Conservation (phyloP, 2,329 filamentous ascomycete genomes). For the Cladosporium phlei region DNA sequence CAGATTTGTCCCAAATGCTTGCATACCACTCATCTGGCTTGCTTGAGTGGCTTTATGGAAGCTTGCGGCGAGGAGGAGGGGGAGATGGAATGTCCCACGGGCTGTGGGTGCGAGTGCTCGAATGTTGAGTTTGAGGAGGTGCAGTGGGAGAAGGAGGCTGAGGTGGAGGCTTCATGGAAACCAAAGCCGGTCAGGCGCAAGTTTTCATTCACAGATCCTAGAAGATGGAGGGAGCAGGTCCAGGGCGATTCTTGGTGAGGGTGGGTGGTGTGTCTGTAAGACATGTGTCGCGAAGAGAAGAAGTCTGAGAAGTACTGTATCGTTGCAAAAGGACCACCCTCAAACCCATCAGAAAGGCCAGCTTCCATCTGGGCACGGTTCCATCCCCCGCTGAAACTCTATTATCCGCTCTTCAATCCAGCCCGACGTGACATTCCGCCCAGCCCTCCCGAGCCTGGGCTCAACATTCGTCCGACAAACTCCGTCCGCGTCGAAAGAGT, state of each 20-base stretch:
- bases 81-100: constrained; percentile 26
- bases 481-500: constrained; percentile 15
- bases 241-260: constrained; percentile 13
- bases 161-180: not conserved
- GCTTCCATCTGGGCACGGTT: not conserved
- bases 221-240: constrained; percentile 21
- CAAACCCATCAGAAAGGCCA: not conserved
- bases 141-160: not conserved
- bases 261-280: no score
- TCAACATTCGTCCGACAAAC: constrained; percentile 9
- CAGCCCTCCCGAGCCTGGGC: constrained; percentile 18
- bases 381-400: not conserved
- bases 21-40: constrained; percentile 26
- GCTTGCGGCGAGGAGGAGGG: constrained; percentile 11
- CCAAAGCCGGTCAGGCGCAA: constrained; percentile 18
- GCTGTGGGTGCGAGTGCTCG: constrained; percentile 30
- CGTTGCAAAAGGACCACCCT: no score
- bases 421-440: constrained; percentile 19
- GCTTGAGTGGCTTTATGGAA: constrained; percentile 20
- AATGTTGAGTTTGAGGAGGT: constrained; percentile 15
- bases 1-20: constrained; percentile 30
- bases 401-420: constrained; percentile 22
- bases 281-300: no score
- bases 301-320: no score
- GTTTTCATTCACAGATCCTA: constrained; percentile 25